Evolutionary conservation across 2,329 filamentous ascomycete species (phyloP), one percentile per base, ranked within the genome.

Genomic region (Remersonia thermophila): DNA sequence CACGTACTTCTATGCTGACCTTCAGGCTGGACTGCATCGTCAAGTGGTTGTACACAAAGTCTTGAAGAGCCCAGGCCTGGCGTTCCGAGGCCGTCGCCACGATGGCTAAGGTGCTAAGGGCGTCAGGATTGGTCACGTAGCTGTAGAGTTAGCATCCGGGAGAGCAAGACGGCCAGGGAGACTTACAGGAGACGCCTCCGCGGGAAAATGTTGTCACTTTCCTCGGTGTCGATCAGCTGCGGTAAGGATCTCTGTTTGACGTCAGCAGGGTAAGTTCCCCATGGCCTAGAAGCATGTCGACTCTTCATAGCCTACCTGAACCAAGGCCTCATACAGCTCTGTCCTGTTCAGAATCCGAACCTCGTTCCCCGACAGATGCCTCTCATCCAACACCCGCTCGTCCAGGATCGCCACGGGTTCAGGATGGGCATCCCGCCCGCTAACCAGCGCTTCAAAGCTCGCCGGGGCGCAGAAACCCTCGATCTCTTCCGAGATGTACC

Each of bases 41-140:
- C 11, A 44, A 25, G 32, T 44, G 31, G 12, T 44, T 39, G 37
- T 44, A 39, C 12, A 44, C 30, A 26, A 44, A 44, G 11, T 39
- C 37, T 8, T 25, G 15, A 4, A 38, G 17, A n/a, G 26, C 27
- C 3, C 17, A 10, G 11, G 32, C 33, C 14, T 42, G 39, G n/a
- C 9, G 27, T 12, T 37, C 30, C 1, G 44, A 39, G 4, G 41
- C 39, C 1, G 41, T 35, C 1, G 42, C 28, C 1, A 33, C 36
- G 8, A 46, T 33, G 1, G 39, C 35, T 5, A 46, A 31, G 2
- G 32, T 36, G 17, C 26, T 38, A 9, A 28, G 17, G 0, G 44
- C 14, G 18, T 42, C 38, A 12, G 34, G 36, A 25, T 42, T 44
- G 11, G 39, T 38, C 4, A 44, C 23, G 27, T 46, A 44, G 16